A percentile compares a stretch with the other conserved stretches of the same genome.
phyloP scores from a whole-genome alignment of 2,329 filamentous ascomycete species.

The Talaromyces sp. region DNA sequence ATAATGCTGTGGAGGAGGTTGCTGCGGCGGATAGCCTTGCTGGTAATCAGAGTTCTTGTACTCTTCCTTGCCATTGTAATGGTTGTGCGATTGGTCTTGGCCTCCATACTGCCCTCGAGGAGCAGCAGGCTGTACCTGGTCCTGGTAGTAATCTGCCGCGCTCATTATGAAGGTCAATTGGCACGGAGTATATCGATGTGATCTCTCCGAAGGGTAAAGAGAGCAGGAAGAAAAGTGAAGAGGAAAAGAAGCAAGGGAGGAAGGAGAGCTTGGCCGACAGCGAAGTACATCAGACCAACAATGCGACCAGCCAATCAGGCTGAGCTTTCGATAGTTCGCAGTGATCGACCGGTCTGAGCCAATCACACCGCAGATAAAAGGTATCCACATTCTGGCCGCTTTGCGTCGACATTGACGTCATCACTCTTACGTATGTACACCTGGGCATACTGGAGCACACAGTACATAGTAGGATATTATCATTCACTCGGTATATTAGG shows the following conservation, averaged over 20 bases:
- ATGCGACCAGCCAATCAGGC: background rate
- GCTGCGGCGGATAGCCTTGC: slow-evolving; percentile 9
- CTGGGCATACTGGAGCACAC: too few species aligned
- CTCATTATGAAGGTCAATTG: slow-evolving; percentile 30
- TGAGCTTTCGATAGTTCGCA: background rate
- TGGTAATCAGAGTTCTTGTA: slow-evolving; percentile 16
- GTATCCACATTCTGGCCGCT: background rate
- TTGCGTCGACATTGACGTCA: slow-evolving; percentile 1
- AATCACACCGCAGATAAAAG: background rate
- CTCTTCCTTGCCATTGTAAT: slow-evolving; percentile 22
- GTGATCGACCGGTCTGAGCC: background rate
- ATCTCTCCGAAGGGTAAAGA: background rate
- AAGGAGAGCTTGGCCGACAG: background rate
- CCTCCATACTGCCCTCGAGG: slow-evolving; percentile 14
- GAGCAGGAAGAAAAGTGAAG: background rate
- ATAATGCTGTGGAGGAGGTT: slow-evolving; percentile 22
- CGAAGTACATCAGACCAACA: background rate
- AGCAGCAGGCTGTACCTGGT: slow-evolving; percentile 26
- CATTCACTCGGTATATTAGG: too few species aligned
- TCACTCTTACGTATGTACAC: too few species aligned
- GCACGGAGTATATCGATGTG: background rate
- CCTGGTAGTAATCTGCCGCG: slow-evolving; percentile 38
- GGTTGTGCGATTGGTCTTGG: slow-evolving; percentile 1
- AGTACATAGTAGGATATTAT: too few species aligned
- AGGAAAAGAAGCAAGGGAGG: slow-evolving; percentile 6